These are phyloP conservation scores for Aeschynomene evenia DNA, from an alignment of 306 rosid species.

Conservation along the genomic window DNA sequence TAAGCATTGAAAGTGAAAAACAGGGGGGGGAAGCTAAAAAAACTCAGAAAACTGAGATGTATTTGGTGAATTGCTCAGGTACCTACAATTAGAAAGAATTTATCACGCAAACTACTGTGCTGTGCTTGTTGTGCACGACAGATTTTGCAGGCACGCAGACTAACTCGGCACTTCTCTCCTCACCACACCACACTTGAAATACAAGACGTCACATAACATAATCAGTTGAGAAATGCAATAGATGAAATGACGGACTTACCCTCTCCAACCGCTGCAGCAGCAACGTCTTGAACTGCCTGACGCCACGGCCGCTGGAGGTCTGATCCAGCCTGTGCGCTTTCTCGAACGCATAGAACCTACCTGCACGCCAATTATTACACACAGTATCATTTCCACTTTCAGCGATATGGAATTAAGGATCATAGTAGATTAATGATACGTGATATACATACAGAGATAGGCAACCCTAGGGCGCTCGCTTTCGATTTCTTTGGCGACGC, in stretches of 20 bases:
- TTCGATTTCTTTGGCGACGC: constrained; percentile 88
- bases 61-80: too few species aligned
- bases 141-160: background rate
- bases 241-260: constrained; percentile 38
- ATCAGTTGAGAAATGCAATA: background rate
- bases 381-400: background rate
- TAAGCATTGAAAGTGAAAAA: too few species aligned
- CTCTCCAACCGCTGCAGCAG: constrained; percentile 77
- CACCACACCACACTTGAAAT: background rate
- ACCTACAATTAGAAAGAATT: too few species aligned
- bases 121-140: background rate
- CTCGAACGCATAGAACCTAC: constrained; percentile 96
- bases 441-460: constrained; percentile 65
- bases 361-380: constrained; percentile 38
- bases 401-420: too few species aligned
- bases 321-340: constrained; percentile 92
- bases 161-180: background rate
- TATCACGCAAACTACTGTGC: background rate
- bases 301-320: constrained; percentile 91
- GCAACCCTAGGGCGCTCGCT: constrained; percentile 85
- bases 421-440: background rate
- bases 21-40: too few species aligned
- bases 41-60: too few species aligned
- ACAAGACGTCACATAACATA: background rate
- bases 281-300: constrained; percentile 87